Base-by-base conservation (phyloP, 2,329 filamentous ascomycete species). In the Magnaporthiopsis rhizophila region DNA sequence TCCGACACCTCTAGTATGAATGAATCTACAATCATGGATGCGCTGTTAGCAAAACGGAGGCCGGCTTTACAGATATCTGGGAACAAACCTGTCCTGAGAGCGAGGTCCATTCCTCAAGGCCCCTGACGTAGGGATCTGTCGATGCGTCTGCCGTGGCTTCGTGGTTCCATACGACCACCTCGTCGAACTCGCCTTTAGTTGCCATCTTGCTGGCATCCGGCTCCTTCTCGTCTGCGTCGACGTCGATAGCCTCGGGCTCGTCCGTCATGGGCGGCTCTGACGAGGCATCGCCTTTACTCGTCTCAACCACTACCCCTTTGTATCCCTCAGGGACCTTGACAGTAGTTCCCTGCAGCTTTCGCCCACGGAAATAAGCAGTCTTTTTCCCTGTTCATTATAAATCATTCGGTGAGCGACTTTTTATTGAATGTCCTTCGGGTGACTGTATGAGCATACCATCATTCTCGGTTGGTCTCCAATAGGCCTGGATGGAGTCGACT, bases 131-230 rank as follows among this genome's bases (percentile, higher is more conserved):
- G 1, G 83, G 79, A 75, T 97, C 91, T 7, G 77, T 77, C 34
- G 80, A 80, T 0, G 81, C 80, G 66, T 89, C 86, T 7, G 86
- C 86, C 62, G 85, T 70, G 0, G 78, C 75, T 69, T 95, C 92
- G 74, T 97, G 92, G 0, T 85, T 88, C 93, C 93, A 98, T n/a
- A 97, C 82, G 3, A 91, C 77, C 62, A 97, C 74, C 64, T 89
- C 81, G 8, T 92, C 86, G 72, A 97, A 97, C 21, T 81, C 81
- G 1, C 86, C 87, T 26, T 87, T 80, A 58, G 85, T 79, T 62
- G 89, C 82, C 69, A 94, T 77, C 26, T 80, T 80, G 12, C 86
- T 83, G 1, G 83, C 80, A 30, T 83, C 79, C 15, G 78, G 74
- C 9, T 72, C 70, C 57, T 78, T 71, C 21, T 79, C 77, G 2